phyloP scores from a whole-genome alignment of 2,329 filamentous ascomycete species.

The Amauroascus verrucosus region DNA sequence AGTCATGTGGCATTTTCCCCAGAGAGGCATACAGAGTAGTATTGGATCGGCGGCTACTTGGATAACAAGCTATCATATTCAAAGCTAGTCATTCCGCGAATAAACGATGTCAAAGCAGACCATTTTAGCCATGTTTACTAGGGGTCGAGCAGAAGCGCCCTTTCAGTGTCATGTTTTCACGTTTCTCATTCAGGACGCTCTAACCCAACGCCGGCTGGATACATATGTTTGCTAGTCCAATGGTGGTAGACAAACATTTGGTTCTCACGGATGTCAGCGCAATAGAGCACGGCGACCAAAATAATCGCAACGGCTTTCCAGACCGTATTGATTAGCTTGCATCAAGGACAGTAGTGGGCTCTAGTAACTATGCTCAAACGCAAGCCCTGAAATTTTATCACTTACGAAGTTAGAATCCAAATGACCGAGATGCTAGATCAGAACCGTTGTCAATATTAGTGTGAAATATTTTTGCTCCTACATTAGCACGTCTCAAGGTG shows the following conservation, averaged over 20 bases:
- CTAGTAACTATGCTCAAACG: neutral
- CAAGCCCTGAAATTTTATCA: neutral
- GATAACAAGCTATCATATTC: neutral
- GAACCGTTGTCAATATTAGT: neutral
- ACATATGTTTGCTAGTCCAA: too few relatives aligned
- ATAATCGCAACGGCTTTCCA: neutral
- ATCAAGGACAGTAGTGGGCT: too few relatives aligned
- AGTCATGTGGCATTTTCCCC: neutral
- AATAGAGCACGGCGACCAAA: neutral
- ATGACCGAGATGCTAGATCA: neutral
- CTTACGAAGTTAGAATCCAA: neutral
- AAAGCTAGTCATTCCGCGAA: neutral
- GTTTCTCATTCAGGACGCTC: neutral
- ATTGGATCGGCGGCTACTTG: neutral
- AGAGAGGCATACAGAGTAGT: neutral
- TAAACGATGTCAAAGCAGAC: neutral
- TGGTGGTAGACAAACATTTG: too few relatives aligned
- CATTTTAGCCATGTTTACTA: neutral
- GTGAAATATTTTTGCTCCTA: neutral
- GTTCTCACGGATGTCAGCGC: neutral
- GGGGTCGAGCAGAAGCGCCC: neutral
- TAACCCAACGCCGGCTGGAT: too few relatives aligned
- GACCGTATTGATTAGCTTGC: too few relatives aligned
- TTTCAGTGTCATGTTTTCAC: neutral
- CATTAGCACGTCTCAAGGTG: slow-evolving; percentile 3